Base-by-base conservation (phyloP, 2,329 filamentous ascomycete species). In the Talaromyces sp. region DNA sequence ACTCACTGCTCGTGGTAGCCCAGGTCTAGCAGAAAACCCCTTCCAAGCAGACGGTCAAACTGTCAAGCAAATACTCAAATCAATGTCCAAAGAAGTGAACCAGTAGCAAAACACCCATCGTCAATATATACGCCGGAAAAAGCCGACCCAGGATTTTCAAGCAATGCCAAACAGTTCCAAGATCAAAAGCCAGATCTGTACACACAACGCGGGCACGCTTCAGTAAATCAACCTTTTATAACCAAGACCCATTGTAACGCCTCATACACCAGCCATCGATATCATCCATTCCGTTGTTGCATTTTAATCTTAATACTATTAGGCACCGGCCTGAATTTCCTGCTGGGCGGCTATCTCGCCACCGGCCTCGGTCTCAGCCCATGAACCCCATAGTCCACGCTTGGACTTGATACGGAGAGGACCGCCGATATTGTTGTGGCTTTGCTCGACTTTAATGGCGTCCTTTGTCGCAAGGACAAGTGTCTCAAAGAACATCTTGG, bases 401-500 rank as follows among this genome's bases (percentile, higher is more conserved):
- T 99, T 99, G 66, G 90, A 93, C 70, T 92, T 85, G 66, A 99
- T 90, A 66, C 89, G 85, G 73, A 99, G 92, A 14, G 90, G 86
- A 2, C 89, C 90, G 59, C 93, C 93, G 31, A 98, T 85, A 43
- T 84, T 73, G 14, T 85, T 86, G 67, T 89, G 83, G 58, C 86
- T 86, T 79, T 99, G 95, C 75, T 98, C 94, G 31, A 98, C 92
- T 80, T 97, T 97, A 80, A 99, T 91, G 33, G 95, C 95, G 75
- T 99, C 95, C 81, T 99, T 99, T 49, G 95, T 99, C 5, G 94
- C 95, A 56, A 99, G 85, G 3, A 99, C 95, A 27, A 99, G 84
- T 63, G 95, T 90, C 80, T 99, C 95, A 73, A 99, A 99, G 82
- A 99, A 99, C 93, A 99, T 97, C 84, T 97, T 97, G 50, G 95